A percentile compares a stretch with the other conserved stretches of the same genome.
Evolutionary conservation across 306 rosid genomes (phyloP).

Genomic region (Vicia faba): DNA sequence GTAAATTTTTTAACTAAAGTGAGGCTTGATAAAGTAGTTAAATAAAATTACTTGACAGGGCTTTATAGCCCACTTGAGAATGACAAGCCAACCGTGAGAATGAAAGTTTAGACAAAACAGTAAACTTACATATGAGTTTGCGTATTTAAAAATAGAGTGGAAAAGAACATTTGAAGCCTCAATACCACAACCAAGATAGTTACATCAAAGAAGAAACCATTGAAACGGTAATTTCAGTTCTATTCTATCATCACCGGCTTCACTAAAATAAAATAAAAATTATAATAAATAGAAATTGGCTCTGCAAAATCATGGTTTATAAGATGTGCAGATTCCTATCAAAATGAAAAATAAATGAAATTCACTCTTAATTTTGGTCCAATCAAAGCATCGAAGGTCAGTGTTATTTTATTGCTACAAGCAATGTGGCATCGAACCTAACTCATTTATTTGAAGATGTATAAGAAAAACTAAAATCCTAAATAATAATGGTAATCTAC

Average conservation of each 20-base stretch:
- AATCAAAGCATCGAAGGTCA: slow-evolving; percentile 79
- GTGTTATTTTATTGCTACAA: slow-evolving; percentile 50
- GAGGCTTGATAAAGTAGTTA: no score
- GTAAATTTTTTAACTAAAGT: no score
- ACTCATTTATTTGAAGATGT: not conserved
- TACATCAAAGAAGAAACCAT: not conserved
- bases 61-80: no score
- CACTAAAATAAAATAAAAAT: not conserved
- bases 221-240: not conserved
- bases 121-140: no score
- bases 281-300: not conserved
- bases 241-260: not conserved
- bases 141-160: no score
- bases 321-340: slow-evolving; percentile 66
- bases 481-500: no score
- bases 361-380: slow-evolving; percentile 55
- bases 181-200: not conserved
- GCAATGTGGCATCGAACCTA: slow-evolving; percentile 75
- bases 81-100: no score
- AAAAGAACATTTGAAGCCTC: not conserved
- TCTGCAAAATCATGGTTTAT: not conserved
- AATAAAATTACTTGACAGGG: no score
- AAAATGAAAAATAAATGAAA: slow-evolving; percentile 52
- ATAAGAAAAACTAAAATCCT: no score
- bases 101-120: no score